These are phyloP conservation scores for Bombardia bombarda DNA, from an alignment of 495 filamentous ascomycete species.

Conservation along the genomic window DNA sequence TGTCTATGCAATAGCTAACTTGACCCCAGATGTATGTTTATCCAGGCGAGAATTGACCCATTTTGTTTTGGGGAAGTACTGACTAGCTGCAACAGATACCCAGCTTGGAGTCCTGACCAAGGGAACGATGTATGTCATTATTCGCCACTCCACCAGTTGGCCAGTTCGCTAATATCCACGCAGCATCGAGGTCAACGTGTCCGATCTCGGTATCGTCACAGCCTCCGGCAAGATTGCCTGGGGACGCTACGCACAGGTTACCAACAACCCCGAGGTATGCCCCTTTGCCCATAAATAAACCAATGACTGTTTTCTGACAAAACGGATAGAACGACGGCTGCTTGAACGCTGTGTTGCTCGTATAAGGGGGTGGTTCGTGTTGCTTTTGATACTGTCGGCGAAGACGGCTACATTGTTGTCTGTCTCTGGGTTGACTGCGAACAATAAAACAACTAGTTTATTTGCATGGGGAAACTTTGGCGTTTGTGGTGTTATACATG, in stretches of 20 bases:
- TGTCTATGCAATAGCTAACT: no score
- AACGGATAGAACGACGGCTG: slow-evolving; percentile 32
- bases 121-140: slow-evolving; percentile 58
- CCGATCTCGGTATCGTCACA: slow-evolving; percentile 86
- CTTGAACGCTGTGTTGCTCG: slow-evolving; percentile 35
- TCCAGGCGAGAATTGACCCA: no score
- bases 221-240: slow-evolving; percentile 89
- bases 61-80: no score
- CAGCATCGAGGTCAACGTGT: slow-evolving; percentile 85
- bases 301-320: neutral
- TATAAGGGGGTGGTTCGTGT: no score
- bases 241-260: slow-evolving; percentile 66
- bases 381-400: no score
- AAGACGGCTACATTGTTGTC: no score
- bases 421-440: no score
- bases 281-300: neutral
- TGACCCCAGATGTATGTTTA: no score
- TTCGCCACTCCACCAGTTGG: neutral
- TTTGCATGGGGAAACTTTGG: no score
- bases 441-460: no score
- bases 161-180: neutral
- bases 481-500: no score
- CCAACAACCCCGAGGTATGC: slow-evolving; percentile 55
- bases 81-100: no score
- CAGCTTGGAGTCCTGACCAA: slow-evolving; percentile 90